phyloP scores from a whole-genome alignment of 2,329 filamentous ascomycete genomes.

The Aspergillus sp. region DNA sequence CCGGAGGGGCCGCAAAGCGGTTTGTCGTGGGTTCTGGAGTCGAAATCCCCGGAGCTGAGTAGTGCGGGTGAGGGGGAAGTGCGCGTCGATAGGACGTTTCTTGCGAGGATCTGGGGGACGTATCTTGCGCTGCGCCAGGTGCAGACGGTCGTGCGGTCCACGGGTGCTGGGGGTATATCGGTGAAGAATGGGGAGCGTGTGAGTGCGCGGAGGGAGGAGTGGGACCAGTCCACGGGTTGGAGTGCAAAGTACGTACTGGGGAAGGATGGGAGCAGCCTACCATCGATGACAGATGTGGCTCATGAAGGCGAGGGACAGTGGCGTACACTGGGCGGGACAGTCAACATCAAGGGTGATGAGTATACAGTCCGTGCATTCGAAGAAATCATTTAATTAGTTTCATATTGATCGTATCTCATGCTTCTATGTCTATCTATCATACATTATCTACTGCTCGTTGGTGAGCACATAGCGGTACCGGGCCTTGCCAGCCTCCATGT shows the following conservation, averaged over 20 bases:
- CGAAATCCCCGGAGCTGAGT: constrained; percentile 7
- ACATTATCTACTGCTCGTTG: constrained; percentile 30
- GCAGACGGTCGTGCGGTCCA: constrained; percentile 15
- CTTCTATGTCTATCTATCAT: constrained; percentile 9
- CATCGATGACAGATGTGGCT: constrained; percentile 19
- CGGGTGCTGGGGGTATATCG: constrained; percentile 9
- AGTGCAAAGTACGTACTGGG: constrained; percentile 2
- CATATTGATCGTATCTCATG: constrained; percentile 1
- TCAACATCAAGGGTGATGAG: constrained; percentile 13
- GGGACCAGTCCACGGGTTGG: constrained; percentile 11
- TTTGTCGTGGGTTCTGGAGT: constrained; percentile 32
- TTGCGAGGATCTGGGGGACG: constrained; percentile 29
- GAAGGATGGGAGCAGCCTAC: constrained; percentile 10
- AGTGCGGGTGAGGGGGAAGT: constrained; percentile 12
- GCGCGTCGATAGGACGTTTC: constrained; percentile 25
- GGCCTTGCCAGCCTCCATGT: constrained; percentile 43
- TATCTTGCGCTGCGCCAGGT: constrained; percentile 28
- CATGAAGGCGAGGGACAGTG: constrained; percentile 13
- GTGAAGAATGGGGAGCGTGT: constrained; percentile 23
- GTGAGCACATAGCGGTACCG: constrained; percentile 45
- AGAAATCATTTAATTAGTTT: constrained; percentile 9
- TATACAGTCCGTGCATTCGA: constrained; percentile 30
- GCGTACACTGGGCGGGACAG: constrained; percentile 16
- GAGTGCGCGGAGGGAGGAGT: constrained; percentile 26
- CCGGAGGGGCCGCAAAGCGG: constrained; percentile 23